Evolutionary conservation across 768 basidiomycete genomes (phyloP).

Genomic region (Leccinum obscurum): DNA sequence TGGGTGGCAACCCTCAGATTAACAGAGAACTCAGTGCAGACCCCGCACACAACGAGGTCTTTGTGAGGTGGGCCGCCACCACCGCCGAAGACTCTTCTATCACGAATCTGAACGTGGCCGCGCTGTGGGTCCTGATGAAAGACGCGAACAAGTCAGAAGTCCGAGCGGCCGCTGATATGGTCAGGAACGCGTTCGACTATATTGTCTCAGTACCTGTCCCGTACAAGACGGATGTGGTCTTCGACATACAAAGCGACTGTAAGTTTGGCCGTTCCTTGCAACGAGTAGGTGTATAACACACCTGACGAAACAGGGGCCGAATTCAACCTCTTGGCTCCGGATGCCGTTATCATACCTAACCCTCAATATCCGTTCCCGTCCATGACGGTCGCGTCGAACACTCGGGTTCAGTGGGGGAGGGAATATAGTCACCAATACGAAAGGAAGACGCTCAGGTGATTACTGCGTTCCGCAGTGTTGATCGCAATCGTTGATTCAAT

Average conservation of each 20-base stretch:
- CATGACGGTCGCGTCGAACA: constrained; percentile 5
- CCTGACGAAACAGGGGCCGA: constrained; percentile 5
- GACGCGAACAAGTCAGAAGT: neutral
- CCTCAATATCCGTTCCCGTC: neutral
- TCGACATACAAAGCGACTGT: constrained; percentile 14
- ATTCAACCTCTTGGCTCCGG: constrained; percentile 14
- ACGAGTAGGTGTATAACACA: neutral
- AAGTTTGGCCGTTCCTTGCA: neutral
- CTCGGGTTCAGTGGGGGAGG: constrained; percentile 14
- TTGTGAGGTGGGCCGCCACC: constrained; percentile 3
- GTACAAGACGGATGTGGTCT: neutral
- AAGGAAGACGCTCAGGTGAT: constrained; percentile 6
- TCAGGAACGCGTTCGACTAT: constrained; percentile 7
- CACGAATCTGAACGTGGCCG: neutral
- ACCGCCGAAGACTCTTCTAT: constrained; percentile 1
- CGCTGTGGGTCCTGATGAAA: constrained; percentile 9
- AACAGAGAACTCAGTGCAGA: constrained; percentile 7
- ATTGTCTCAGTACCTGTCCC: neutral
- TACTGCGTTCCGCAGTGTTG: neutral
- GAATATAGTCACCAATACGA: constrained; percentile 6
- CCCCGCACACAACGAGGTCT: constrained; percentile 4
- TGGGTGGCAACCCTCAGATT: constrained; percentile 2
- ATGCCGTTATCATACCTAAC: constrained; percentile 1
- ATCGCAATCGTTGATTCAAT: neutral
- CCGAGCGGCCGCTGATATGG: constrained; percentile 3